Evolutionary conservation across 2,329 filamentous ascomycete genomes (phyloP).

Genomic region (Pleurostoma richardsiae): DNA sequence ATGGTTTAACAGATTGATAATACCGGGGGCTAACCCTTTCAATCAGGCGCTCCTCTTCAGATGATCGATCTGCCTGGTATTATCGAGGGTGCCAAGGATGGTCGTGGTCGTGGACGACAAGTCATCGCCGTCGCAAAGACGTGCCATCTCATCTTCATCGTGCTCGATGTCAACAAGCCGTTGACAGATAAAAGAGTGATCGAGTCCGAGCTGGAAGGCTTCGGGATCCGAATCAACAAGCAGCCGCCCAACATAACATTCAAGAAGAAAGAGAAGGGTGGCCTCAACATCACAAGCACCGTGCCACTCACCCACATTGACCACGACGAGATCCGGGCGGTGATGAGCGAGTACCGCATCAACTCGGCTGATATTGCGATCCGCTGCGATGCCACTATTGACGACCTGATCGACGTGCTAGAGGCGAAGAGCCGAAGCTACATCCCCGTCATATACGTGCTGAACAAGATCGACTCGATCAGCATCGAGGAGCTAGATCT

Average conservation of each 20-base stretch:
- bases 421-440: conserved; percentile 94
- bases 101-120: conserved; percentile 93
- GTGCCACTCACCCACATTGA: conserved; percentile 89
- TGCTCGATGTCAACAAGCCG: conserved; percentile 97
- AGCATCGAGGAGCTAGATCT: conserved; percentile 96
- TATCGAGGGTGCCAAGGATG: conserved; percentile 97
- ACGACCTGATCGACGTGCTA: conserved; percentile 92
- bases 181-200: conserved; percentile 95
- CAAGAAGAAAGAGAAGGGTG: conserved; percentile 99
- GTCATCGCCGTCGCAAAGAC: conserved; percentile 99
- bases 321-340: conserved; percentile 93
- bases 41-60: conserved; percentile 78
- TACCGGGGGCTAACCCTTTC: background rate
- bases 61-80: conserved; percentile 98
- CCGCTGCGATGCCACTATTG: conserved; percentile 93
- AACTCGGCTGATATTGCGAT: conserved; percentile 96
- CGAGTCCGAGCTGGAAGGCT: conserved; percentile 91
- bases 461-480: conserved; percentile 99
- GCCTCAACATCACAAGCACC: conserved; percentile 92
- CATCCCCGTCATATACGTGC: conserved; percentile 96
- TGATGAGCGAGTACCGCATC: conserved; percentile 96
- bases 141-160: conserved; percentile 97
- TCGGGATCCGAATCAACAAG: conserved; percentile 98
- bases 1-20: too few relatives aligned
- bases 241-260: conserved; percentile 96